phyloP scores from a whole-genome alignment of 148 eudicot species.

The Camellia granthamiana region DNA sequence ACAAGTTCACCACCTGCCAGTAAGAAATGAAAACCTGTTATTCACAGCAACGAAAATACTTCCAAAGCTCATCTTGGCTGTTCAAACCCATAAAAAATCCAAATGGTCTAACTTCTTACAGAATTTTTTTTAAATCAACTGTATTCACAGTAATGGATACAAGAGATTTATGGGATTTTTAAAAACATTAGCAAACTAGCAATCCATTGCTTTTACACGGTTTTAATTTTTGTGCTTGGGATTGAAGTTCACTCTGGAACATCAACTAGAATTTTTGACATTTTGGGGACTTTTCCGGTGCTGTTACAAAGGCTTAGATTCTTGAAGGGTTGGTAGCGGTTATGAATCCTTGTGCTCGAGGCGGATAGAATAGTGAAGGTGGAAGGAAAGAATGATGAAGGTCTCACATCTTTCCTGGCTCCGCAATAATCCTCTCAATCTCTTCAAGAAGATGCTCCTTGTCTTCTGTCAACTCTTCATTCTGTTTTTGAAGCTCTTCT shows the following conservation, averaged over 20 bases:
- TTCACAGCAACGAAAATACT: too few relatives aligned
- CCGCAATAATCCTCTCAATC: conserved; percentile 47
- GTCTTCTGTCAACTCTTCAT: conserved; percentile 40
- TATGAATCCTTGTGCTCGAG: too few relatives aligned
- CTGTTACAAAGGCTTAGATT: background rate
- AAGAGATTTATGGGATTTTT: background rate
- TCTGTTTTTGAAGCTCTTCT: conserved; percentile 48
- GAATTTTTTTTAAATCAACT: background rate
- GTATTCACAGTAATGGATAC: background rate
- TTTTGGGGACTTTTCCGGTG: background rate
- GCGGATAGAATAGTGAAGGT: background rate
- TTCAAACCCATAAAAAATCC: background rate
- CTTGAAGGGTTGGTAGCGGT: background rate
- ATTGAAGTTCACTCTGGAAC: too few relatives aligned
- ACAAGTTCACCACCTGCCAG: too few relatives aligned
- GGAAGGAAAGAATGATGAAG: background rate
- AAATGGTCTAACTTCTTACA: background rate
- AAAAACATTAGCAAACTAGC: background rate
- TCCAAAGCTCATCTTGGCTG: background rate
- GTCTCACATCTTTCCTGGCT: conserved; percentile 21
- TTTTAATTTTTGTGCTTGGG: background rate
- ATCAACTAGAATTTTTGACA: background rate
- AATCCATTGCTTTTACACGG: background rate
- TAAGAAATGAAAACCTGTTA: too few relatives aligned
- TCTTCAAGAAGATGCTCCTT: conserved; percentile 58